phyloP scores from a whole-genome alignment of 257 asterid genomes.

The Echites panduratus region DNA sequence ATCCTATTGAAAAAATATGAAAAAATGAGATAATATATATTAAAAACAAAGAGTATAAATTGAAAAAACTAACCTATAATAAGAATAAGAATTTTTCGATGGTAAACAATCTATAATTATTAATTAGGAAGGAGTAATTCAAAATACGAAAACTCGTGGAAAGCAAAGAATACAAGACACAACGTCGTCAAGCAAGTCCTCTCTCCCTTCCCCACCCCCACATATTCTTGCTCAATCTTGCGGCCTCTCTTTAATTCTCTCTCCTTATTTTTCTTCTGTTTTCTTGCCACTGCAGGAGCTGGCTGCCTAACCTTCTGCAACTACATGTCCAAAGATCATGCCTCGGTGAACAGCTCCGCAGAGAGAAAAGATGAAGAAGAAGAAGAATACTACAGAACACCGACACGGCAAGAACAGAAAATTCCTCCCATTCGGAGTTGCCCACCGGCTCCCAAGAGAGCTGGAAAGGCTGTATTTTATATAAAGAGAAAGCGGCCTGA shows the following conservation, averaged over 20 bases:
- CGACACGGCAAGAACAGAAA: conserved; percentile 22
- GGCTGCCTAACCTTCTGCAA: not conserved
- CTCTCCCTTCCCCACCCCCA: not conserved
- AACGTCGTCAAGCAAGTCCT: too few species aligned
- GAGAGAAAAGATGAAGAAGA: not conserved
- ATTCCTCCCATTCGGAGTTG: conserved; percentile 24
- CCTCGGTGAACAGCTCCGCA: not conserved
- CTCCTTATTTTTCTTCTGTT: not conserved
- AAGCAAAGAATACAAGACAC: not conserved
- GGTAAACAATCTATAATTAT: too few species aligned
- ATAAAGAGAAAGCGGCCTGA: conserved; percentile 30
- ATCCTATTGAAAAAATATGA: too few species aligned
- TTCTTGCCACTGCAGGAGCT: too few species aligned
- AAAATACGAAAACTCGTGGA: not conserved
- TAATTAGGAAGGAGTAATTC: too few species aligned
- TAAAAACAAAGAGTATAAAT: too few species aligned
- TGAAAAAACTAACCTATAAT: too few species aligned
- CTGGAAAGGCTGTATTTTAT: not conserved
- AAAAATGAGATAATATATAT: too few species aligned
- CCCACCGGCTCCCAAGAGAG: conserved; percentile 30
- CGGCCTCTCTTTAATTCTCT: not conserved
- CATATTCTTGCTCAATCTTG: too few species aligned
- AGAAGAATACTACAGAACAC: conserved; percentile 26
- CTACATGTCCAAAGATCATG: conserved; percentile 23
- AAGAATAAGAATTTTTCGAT: too few species aligned